These are phyloP conservation scores for Entomortierella beljakovae DNA, from an alignment of 192 early-diverging fungal species.

Conservation along the genomic window DNA sequence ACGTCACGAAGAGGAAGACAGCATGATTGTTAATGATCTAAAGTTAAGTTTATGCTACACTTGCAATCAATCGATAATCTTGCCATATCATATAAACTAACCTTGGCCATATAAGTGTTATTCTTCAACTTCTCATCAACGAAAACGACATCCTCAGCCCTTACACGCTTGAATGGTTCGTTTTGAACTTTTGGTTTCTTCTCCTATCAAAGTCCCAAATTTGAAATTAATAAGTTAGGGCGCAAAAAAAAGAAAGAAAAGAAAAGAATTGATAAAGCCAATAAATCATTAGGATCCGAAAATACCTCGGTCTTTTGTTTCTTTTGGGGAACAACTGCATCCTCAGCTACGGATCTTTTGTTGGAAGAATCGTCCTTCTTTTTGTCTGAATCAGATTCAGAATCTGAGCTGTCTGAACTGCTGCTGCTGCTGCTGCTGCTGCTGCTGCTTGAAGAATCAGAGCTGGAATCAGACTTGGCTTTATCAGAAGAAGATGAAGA, in stretches of 20 bases:
- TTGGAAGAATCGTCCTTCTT: slow-evolving; percentile 7
- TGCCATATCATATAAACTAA: slow-evolving; percentile 4
- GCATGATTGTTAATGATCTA: neutral
- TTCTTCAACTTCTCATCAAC: slow-evolving; percentile 84
- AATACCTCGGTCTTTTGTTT: slow-evolving; percentile 58
- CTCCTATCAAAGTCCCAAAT: neutral
- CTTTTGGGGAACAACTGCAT: slow-evolving; percentile 38
- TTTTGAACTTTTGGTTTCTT: slow-evolving; percentile 49
- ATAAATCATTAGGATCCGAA: neutral
- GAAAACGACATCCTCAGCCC: slow-evolving; percentile 84
- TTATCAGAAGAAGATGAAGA: slow-evolving; percentile 26
- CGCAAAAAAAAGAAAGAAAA: neutral
- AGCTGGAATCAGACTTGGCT: slow-evolving; percentile 37
- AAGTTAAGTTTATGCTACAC: neutral
- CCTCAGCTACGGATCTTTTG: slow-evolving; percentile 28
- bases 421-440: slow-evolving; percentile 24
- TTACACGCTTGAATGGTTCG: slow-evolving; percentile 87
- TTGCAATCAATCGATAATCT: too few species aligned
- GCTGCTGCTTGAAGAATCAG: slow-evolving; percentile 27
- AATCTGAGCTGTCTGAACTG: slow-evolving; percentile 47
- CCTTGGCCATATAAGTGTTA: slow-evolving; percentile 80
- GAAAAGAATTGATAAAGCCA: neutral
- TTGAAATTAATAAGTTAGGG: neutral
- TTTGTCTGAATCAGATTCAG: slow-evolving; percentile 38
- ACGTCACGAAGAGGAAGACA: neutral